Conservation (phyloP, 176 grass and related monocot species). For the Coix lacrymajobi region DNA sequence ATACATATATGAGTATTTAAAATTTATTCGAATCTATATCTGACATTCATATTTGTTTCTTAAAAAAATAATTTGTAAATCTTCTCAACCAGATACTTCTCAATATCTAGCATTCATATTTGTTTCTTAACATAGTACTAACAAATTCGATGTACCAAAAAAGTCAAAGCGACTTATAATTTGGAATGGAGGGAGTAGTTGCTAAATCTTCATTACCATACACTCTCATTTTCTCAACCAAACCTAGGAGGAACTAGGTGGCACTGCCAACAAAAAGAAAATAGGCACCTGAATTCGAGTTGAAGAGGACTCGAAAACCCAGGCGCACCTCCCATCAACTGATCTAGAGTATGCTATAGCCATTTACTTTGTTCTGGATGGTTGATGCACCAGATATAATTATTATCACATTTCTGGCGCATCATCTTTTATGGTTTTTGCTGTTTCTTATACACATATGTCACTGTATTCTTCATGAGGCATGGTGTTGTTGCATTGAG, state of each 20-base stretch:
- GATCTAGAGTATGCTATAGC: not conserved
- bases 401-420: not conserved
- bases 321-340: not conserved
- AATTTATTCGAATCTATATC: not conserved
- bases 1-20: not conserved
- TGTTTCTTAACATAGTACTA: not conserved
- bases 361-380: slow-evolving; percentile 3
- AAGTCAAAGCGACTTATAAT: too few species aligned
- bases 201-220: not conserved
- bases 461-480: not conserved
- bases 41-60: not conserved
- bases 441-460: not conserved
- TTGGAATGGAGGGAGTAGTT: not conserved
- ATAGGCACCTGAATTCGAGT: not conserved
- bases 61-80: not conserved
- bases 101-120: not conserved
- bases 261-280: not conserved
- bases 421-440: not conserved
- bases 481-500: not conserved
- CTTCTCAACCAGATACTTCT: not conserved
- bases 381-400: not conserved
- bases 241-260: not conserved
- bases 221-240: not conserved
- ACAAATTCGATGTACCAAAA: too few species aligned
- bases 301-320: not conserved